Evolutionary conservation across 371 early-diverging fungal species (phyloP), one percentile per base, ranked within the genome.

Genomic region (Saksenaea oblongispora): DNA sequence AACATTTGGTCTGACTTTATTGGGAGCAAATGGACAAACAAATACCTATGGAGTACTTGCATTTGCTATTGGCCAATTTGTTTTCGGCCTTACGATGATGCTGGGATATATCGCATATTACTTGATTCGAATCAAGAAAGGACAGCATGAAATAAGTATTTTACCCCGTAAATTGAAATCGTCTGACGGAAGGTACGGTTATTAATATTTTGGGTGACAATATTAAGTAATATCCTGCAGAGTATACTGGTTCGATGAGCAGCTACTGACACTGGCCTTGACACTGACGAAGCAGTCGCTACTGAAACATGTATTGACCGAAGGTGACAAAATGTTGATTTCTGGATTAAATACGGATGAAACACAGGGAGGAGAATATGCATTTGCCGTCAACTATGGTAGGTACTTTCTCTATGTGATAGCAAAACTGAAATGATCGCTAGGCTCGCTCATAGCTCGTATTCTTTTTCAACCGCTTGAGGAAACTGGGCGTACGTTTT

Each of bases 381-480:
- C 91, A 4, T 77, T 95, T 66, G 94, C 94, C 2, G 77, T 89
- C 22, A 94, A 94, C 70, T 92, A 95, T 77, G 97, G 93, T 88
- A 71, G 56, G 66, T 42, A n/a, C 17, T 28, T 1, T 9, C n/a
- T 10, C 11, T 1, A 53, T 31, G 9, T 15, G n/a, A 27, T 27
- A 26, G 37, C 26, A 11, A 54, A 17, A 8, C 27, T 58, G 18
- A 56, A 17, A 15, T 13, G 42, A 9, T 39, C 53, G 3, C 10
- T 62, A 94, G 91, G 96, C 2, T 97, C 97, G 0, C 75, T 97
- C 31, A 77, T 97, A 31, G 95, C 90, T 0, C 84, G 98, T 22
- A 91, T 98, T 34, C 62, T 98, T 2, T 97, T 97, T 67, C 92
- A 92, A 62, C 98, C 98, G 1, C 66, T 98, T 17, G 98, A 98